phyloP scores from a whole-genome alignment of 495 filamentous ascomycete species.

The Penicillium dipodomyicola region DNA sequence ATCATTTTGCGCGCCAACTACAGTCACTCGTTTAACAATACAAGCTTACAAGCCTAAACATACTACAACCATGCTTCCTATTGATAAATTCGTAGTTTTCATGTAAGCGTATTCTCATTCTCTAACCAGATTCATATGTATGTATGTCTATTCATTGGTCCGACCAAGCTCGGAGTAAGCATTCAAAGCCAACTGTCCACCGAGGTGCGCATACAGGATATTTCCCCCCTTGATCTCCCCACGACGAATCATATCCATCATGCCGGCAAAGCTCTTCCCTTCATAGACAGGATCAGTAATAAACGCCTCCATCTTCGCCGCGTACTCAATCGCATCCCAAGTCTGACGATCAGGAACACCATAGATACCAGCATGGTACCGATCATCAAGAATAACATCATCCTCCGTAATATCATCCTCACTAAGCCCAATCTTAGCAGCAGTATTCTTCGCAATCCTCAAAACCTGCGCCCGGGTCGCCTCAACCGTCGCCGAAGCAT shows the following conservation, averaged over 20 bases:
- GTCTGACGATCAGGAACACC: constrained; percentile 57
- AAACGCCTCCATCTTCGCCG: constrained; percentile 59
- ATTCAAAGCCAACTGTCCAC: constrained; percentile 61
- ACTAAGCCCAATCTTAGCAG: constrained; percentile 52
- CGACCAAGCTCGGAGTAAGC: constrained; percentile 48
- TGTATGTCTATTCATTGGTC: constrained; percentile 18
- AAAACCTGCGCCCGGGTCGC: constrained; percentile 57
- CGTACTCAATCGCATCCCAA: constrained; percentile 59
- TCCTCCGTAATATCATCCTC: constrained; percentile 53
- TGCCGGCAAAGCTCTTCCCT: constrained; percentile 63
- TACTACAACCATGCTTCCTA: background rate
- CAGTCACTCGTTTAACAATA: constrained; percentile 35
- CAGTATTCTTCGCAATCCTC: constrained; percentile 58
- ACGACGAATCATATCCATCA: constrained; percentile 60
- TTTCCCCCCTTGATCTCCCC: constrained; percentile 56
- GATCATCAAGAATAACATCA: constrained; percentile 58
- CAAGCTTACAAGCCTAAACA: constrained; percentile 4
- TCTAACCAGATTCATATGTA: background rate
- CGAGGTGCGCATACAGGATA: constrained; percentile 63
- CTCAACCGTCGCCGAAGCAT: constrained; percentile 56
- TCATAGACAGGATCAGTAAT: constrained; percentile 69
- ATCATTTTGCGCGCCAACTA: constrained; percentile 25
- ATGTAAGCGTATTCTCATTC: background rate
- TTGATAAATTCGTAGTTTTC: background rate
- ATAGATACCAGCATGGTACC: constrained; percentile 60